Base-by-base conservation (phyloP, 805 yeast species). In the Kurtzmaniella cleridarum region DNA sequence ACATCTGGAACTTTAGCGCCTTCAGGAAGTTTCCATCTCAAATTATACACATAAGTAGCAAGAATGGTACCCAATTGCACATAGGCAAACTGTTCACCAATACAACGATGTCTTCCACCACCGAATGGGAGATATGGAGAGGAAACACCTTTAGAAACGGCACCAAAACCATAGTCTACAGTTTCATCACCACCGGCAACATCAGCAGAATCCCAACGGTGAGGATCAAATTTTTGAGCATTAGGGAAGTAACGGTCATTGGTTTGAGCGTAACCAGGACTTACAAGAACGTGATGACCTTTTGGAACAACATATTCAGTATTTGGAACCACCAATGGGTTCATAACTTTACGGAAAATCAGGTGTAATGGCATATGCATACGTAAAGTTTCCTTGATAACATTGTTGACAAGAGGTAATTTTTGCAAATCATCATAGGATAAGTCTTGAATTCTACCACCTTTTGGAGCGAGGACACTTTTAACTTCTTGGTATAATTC, bases 21-120 rank as follows among this genome's bases (percentile, higher is more conserved):
- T 20, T 60, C 61, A 32, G 65, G 65, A 41, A 79, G 71, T 29
- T 73, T 71, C 96, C 96, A 90, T 59, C 75, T 82, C 59, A 85
- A 66, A 44, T 83, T 79, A 62, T 81, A 84, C 27, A 91, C 74
- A 59, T 72, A 85, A 13, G 88, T 77, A 29, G 86, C 66, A 56
- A 93, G 69, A 44, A 93, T 72, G 36, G 93, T 81, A 36, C 96
- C 96, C 48, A 93, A 76, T 72, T 93, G 98, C 49, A 83, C 80
- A 62, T 81, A 87, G 18, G 98, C 98, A 68, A 93, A 93, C 61
- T 91, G 98, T 67, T 93, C 98, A 60, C 98, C 98, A 56, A 93
- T 91, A 69, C 98, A 93, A 71, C 98, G 84, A 64, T 93, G 98
- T 75, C 98, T 85, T 50, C 98, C 98, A 64, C 98, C 98, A 52